Conservation (phyloP, 2,329 filamentous ascomycete species). For the Penicillium expansum region DNA sequence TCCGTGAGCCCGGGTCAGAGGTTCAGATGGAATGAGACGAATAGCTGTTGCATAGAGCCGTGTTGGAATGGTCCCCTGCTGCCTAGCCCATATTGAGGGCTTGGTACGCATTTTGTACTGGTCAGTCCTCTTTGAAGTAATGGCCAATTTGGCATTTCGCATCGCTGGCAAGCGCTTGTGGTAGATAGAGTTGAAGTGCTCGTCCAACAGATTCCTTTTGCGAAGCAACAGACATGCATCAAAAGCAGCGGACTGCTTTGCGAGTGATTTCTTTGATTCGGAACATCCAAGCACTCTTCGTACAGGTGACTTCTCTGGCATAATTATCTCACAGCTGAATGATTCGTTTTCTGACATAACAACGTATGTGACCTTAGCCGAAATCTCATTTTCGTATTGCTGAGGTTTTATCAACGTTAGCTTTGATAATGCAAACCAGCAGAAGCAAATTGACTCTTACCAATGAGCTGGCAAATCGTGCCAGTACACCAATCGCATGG, state of each 20-base stretch:
- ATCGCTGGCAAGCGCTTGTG: slow-evolving; percentile 70
- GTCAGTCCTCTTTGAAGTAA: slow-evolving; percentile 72
- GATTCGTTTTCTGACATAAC: slow-evolving; percentile 55
- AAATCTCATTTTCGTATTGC: slow-evolving; percentile 49
- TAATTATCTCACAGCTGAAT: slow-evolving; percentile 73
- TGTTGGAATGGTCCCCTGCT: slow-evolving; percentile 46
- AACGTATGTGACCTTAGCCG: slow-evolving; percentile 58
- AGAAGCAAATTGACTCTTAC: slow-evolving; percentile 27
- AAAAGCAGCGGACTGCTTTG: slow-evolving; percentile 87
- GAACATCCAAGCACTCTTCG: slow-evolving; percentile 62
- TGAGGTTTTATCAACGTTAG: slow-evolving; percentile 18
- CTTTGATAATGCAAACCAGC: not conserved
- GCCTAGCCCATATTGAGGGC: slow-evolving; percentile 66
- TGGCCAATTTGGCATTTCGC: slow-evolving; percentile 80
- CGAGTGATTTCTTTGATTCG: slow-evolving; percentile 68
- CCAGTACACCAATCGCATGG: slow-evolving; percentile 68
- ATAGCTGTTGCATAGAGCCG: slow-evolving; percentile 63
- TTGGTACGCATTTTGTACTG: slow-evolving; percentile 77
- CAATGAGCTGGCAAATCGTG: slow-evolving; percentile 70
- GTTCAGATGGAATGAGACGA: slow-evolving; percentile 54
- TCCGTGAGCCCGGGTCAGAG: slow-evolving; percentile 58
- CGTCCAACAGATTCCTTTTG: slow-evolving; percentile 65
- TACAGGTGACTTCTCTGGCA: slow-evolving; percentile 74
- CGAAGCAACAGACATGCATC: slow-evolving; percentile 71
- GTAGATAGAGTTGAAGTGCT: slow-evolving; percentile 70